phyloP scores from a whole-genome alignment of 257 asterid species.

The Paraleonurus japonicus region DNA sequence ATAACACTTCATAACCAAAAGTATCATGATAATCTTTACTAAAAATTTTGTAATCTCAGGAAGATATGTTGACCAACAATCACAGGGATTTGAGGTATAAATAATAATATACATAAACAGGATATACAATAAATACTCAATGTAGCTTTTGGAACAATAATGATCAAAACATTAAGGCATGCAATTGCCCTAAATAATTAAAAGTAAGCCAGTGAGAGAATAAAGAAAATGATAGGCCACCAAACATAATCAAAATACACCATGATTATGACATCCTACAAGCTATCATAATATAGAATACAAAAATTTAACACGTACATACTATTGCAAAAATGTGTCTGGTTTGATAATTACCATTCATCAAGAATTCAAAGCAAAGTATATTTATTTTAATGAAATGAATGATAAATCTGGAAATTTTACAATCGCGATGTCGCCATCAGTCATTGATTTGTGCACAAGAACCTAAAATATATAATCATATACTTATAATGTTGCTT shows the following conservation, averaged over 20 bases:
- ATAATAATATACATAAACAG: not conserved
- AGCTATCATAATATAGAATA: constrained; percentile 22
- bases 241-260: constrained; percentile 37
- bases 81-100: not conserved
- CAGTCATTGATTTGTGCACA: not conserved
- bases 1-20: not conserved
- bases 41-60: not conserved
- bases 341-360: constrained; percentile 8
- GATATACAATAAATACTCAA: constrained; percentile 28
- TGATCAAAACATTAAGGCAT: constrained; percentile 34
- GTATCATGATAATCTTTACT: not conserved
- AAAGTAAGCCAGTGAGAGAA: constrained; percentile 36
- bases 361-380: not conserved
- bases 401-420: not conserved
- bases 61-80: constrained; percentile 9
- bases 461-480: not conserved
- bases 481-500: not conserved
- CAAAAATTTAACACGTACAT: not conserved
- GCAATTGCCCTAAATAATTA: constrained; percentile 32
- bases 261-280: constrained; percentile 45
- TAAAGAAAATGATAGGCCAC: constrained; percentile 55
- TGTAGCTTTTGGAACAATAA: constrained; percentile 33
- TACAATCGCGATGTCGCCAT: not conserved
- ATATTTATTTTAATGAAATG: not conserved
- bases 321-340: not conserved